Evolutionary conservation across 2,329 filamentous ascomycete species (phyloP), one percentile per base, ranked within the genome.

Genomic region (Alternaria arborescens): DNA sequence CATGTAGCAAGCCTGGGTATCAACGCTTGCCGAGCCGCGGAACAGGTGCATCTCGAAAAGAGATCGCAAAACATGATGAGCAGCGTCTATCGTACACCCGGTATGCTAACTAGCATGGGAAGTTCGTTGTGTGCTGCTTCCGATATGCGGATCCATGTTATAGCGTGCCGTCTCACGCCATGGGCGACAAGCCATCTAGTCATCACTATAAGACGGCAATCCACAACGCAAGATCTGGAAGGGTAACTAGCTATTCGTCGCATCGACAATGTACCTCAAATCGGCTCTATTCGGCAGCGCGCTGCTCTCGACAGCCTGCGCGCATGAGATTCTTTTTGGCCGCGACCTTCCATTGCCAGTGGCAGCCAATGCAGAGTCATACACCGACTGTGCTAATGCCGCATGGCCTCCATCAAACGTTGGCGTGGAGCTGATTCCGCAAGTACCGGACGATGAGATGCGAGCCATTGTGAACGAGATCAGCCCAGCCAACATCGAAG

Each of bases 401-500:
- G 73, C 73, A 67, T 83, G 82, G 82, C 81, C 81, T 20, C 77
- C 78, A 0, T 77, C 76, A 4, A 73, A 74, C 2, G 69, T 81
- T 12, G 79, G 79, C 2, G 58, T 66, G 24, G 73, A 77, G 30
- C 68, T 82, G 10, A 60, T 76, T 3, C 80, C 81, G 3, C 81
- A 83, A 67, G 68, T 71, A 30, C 80, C 81, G 8, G 75, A 79
- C 52, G 71, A 74, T 11, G 79, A 82, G 53, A 67, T 83, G 26
- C 74, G 71, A 53, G 62, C 71, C 5, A 77, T 83, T 69, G 60
- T 83, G 2, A 64, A 74, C 5, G 77, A 80, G 48, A 65, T 83
- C 32, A 75, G 76, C 58, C 64, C 83, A 5, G 70, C 75, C 2
- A 81, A 82, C 43, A 83, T 88, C 64, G 76, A 86, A 67, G 75